These are phyloP conservation scores for Sporothrix schenckii DNA, from an alignment of 2,329 filamentous ascomycete species.

Conservation along the genomic window DNA sequence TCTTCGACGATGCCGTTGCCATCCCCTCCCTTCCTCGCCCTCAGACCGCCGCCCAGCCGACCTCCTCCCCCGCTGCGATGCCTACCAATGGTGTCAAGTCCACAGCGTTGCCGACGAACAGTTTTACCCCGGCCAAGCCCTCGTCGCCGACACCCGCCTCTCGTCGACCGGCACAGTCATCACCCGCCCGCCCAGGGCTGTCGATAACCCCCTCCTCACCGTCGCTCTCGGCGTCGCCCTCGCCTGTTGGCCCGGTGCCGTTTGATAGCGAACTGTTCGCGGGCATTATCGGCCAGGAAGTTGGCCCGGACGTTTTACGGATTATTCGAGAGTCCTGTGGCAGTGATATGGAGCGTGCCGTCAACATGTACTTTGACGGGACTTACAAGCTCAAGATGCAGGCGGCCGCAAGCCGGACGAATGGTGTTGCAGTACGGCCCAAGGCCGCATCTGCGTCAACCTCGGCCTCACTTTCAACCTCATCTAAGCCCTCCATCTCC, in stretches of 20 bases:
- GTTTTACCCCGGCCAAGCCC: not conserved
- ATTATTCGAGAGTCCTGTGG: constrained; percentile 59
- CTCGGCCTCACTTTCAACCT: not conserved
- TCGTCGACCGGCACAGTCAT: not conserved
- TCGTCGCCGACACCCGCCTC: constrained; percentile 8
- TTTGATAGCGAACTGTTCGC: constrained; percentile 65
- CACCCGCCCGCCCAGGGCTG: constrained; percentile 15
- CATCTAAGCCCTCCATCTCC: not conserved
- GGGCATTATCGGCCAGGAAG: constrained; percentile 60
- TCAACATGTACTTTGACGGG: constrained; percentile 72
- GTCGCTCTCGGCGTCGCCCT: constrained; percentile 3
- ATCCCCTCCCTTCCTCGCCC: constrained; percentile 28
- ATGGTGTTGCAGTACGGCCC: not conserved
- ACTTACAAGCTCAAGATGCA: constrained; percentile 55
- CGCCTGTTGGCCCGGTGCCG: constrained; percentile 36
- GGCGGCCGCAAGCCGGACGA: constrained; percentile 40
- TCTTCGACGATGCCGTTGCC: constrained; percentile 46
- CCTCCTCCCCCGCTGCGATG: constrained; percentile 25
- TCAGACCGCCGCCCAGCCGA: not conserved
- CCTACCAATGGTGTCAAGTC: not conserved
- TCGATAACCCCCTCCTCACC: constrained; percentile 23
- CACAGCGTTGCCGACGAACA: not conserved
- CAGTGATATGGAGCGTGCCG: constrained; percentile 62
- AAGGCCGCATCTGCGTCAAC: not conserved
- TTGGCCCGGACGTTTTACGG: constrained; percentile 53